A percentile compares a stretch with the other conserved stretches of the same genome.
These are phyloP conservation scores for Hippophae tibetana DNA, from an alignment of 306 rosid genomes.

Conservation along the genomic window DNA sequence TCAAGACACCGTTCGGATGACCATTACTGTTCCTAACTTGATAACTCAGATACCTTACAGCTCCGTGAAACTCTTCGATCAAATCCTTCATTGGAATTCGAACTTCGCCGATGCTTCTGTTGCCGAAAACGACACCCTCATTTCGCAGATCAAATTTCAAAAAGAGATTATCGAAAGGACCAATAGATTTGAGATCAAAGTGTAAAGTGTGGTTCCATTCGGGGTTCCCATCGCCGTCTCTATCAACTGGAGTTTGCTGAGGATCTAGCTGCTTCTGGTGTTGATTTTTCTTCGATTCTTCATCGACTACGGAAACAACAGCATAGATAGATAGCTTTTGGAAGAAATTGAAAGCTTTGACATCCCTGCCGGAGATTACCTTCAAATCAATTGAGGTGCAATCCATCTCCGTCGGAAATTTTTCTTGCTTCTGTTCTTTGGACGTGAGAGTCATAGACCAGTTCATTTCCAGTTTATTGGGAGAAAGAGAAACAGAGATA, in stretches of 20 bases:
- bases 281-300: conserved; percentile 20
- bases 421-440: too few relatives aligned
- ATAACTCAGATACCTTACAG: conserved; percentile 20
- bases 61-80: conserved; percentile 15
- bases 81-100: conserved; percentile 24
- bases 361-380: conserved; percentile 33
- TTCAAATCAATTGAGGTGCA: conserved; percentile 29
- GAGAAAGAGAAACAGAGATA: too few relatives aligned
- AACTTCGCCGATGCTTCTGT: conserved; percentile 25
- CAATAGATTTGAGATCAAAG: conserved; percentile 3
- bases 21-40: conserved; percentile 21
- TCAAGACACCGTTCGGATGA: conserved; percentile 28
- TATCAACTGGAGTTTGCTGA: conserved; percentile 26
- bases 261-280: conserved; percentile 9
- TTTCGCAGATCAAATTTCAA: conserved; percentile 20
- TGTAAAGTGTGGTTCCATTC: conserved; percentile 31
- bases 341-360: conserved; percentile 34
- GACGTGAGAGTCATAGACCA: too few relatives aligned
- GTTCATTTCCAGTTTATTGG: too few relatives aligned
- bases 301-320: conserved; percentile 23
- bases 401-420: conserved; percentile 17
- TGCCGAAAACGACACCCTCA: conserved; percentile 21
- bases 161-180: conserved; percentile 1
- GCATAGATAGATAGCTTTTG: conserved; percentile 53
- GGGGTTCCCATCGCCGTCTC: conserved; percentile 17